Conservation (phyloP, 129 eudicot genomes). For the Kitagawia praeruptora region DNA sequence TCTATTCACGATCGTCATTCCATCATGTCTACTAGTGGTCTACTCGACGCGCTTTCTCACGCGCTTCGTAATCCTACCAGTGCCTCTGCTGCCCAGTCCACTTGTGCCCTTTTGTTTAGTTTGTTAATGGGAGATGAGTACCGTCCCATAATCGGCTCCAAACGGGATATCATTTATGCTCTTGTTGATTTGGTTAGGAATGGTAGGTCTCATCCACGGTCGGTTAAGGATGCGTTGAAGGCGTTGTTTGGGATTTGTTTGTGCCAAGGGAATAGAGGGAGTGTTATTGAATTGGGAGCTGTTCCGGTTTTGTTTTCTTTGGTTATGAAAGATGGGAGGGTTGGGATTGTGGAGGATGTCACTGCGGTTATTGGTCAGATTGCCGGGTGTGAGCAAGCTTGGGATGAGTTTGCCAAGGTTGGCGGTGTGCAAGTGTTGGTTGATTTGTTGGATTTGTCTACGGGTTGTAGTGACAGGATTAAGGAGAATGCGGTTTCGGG, state of each 20-base stretch:
- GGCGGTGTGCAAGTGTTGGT: conserved; percentile 65
- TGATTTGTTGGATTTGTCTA: conserved; percentile 61
- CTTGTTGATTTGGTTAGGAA: conserved; percentile 44
- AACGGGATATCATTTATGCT: conserved; percentile 72
- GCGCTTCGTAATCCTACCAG: conserved; percentile 59
- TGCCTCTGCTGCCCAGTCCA: conserved; percentile 54
- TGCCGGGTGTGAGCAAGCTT: conserved; percentile 72
- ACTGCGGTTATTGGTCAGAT: conserved; percentile 86
- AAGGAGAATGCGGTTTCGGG: conserved; percentile 81
- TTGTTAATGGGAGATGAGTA: conserved; percentile 44
- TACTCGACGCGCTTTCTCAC: conserved; percentile 85
- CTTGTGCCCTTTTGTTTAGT: conserved; percentile 67
- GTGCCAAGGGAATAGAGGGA: conserved; percentile 47
- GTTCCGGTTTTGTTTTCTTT: conserved; percentile 59
- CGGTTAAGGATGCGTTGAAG: conserved; percentile 60
- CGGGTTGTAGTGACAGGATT: conserved; percentile 51
- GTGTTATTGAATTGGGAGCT: conserved; percentile 65
- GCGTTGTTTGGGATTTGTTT: conserved; percentile 71
- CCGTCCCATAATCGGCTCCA: conserved; percentile 68
- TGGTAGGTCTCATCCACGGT: conserved; percentile 36
- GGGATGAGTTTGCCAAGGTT: conserved; percentile 52
- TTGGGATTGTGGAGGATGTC: conserved; percentile 79
- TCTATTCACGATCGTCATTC: conserved; percentile 60
- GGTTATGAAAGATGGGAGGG: conserved; percentile 64
- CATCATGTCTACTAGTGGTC: conserved; percentile 62